Evolutionary conservation across 2,329 filamentous ascomycete species (phyloP).

Genomic region (Didymella lethalis): DNA sequence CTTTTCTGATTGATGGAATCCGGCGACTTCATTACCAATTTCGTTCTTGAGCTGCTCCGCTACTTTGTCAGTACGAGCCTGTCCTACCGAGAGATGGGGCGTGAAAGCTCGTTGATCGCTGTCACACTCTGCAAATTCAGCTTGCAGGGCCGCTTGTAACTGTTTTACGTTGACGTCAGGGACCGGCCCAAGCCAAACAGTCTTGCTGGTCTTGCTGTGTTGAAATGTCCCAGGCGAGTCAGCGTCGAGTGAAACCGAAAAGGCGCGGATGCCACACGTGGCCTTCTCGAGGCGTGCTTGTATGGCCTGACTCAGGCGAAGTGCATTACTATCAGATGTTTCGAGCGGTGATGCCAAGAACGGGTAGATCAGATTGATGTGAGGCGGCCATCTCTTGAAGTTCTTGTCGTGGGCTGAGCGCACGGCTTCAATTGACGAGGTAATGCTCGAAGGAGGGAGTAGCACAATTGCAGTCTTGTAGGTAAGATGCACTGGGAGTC

Average conservation of each 20-base stretch:
- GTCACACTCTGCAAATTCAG: slow-evolving; percentile 37
- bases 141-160: slow-evolving; percentile 39
- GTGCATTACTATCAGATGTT: slow-evolving; percentile 10
- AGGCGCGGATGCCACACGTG: slow-evolving; percentile 26
- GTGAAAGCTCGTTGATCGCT: slow-evolving; percentile 32
- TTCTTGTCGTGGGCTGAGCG: slow-evolving; percentile 37
- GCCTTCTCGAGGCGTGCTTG: slow-evolving; percentile 32
- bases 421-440: slow-evolving; percentile 36
- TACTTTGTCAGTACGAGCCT: slow-evolving; percentile 27
- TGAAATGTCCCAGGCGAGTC: slow-evolving; percentile 31
- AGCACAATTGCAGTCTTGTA: slow-evolving; percentile 39
- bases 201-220: slow-evolving; percentile 33
- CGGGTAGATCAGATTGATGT: slow-evolving; percentile 45
- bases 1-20: slow-evolving; percentile 7
- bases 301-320: slow-evolving; percentile 30
- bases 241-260: slow-evolving; percentile 30
- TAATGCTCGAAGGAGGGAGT: slow-evolving; percentile 33
- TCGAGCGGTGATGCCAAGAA: slow-evolving; percentile 36
- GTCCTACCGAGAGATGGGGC: slow-evolving; percentile 41
- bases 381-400: slow-evolving; percentile 41
- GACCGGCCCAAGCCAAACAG: slow-evolving; percentile 37
- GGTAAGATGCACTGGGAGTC: slow-evolving; percentile 34
- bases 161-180: slow-evolving; percentile 21
- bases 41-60: slow-evolving; percentile 25
- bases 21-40: slow-evolving; percentile 25